Percentiles rank a stretch among this genome's conserved stretches.
Evolutionary conservation across 305 asterid genomes (phyloP).

Genomic region (Salvia sclarea): DNA sequence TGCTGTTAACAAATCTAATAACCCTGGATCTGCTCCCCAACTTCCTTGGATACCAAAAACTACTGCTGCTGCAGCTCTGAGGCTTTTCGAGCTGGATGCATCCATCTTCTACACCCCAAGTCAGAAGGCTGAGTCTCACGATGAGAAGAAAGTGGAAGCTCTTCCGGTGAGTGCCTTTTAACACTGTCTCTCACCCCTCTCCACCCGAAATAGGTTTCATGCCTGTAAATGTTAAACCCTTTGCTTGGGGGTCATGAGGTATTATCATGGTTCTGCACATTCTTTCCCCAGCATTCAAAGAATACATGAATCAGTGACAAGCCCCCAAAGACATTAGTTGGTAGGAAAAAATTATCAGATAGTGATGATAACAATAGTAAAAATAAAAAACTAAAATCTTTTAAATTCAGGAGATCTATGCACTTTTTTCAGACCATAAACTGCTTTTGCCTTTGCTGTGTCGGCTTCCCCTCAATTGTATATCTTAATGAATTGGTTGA

Average conservation of each 20-base stretch:
- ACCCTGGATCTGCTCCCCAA: slow-evolving; percentile 45
- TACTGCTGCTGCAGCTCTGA: slow-evolving; percentile 80
- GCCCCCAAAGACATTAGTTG: neutral
- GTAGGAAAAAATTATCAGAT: no score
- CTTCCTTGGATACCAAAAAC: slow-evolving; percentile 97
- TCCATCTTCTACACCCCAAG: slow-evolving; percentile 57
- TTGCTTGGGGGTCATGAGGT: neutral
- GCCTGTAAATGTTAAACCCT: neutral
- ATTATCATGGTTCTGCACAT: neutral
- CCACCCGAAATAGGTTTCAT: neutral
- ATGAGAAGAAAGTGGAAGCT: slow-evolving; percentile 52
- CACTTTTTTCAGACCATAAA: neutral
- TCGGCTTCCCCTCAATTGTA: neutral
- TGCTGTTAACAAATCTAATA: slow-evolving; percentile 39
- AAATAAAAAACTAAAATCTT: neutral
- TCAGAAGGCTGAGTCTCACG: slow-evolving; percentile 54
- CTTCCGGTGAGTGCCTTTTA: slow-evolving; percentile 60
- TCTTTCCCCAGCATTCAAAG: neutral
- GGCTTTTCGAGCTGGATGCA: slow-evolving; percentile 85
- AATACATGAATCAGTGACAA: neutral
- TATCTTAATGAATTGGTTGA: neutral
- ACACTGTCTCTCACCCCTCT: neutral
- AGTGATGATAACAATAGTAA: no score
- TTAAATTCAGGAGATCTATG: neutral
- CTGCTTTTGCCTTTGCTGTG: neutral